phyloP scores from a whole-genome alignment of 2,329 filamentous ascomycete genomes.

The Hypoxylon sp. region DNA sequence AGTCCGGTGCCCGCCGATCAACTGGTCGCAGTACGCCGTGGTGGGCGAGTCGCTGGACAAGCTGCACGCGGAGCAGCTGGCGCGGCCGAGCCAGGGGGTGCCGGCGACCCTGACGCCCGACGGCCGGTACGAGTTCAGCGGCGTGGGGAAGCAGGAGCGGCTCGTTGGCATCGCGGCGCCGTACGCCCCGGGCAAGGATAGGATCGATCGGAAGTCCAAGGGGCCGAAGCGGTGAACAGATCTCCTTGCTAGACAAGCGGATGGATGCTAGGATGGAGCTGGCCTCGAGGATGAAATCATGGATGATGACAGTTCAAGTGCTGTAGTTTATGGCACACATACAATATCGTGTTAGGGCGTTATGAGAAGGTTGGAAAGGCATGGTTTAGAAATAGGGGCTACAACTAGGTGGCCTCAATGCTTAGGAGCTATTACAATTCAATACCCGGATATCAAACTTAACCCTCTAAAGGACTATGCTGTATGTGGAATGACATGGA shows the following conservation, averaged over 20 bases:
- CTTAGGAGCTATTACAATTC: background rate
- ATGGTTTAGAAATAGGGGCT: background rate
- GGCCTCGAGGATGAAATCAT: slow-evolving; percentile 20
- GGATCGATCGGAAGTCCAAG: slow-evolving; percentile 56
- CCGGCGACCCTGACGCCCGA: slow-evolving; percentile 63
- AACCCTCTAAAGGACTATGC: background rate
- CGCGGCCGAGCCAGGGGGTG: slow-evolving; percentile 71
- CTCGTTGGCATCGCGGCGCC: slow-evolving; percentile 70
- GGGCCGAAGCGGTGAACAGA: slow-evolving; percentile 50
- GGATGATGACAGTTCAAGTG: slow-evolving; percentile 19
- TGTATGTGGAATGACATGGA: background rate
- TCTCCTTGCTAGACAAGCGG: background rate
- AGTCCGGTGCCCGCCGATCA: slow-evolving; percentile 88
- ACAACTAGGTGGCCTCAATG: background rate
- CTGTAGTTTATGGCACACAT: slow-evolving; percentile 9
- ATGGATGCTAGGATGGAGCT: background rate
- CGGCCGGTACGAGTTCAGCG: slow-evolving; percentile 68
- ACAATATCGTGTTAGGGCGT: background rate
- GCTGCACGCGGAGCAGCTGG: slow-evolving; percentile 84
- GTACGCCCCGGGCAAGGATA: slow-evolving; percentile 69
- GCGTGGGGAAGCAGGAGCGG: slow-evolving; percentile 60
- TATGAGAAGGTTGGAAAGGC: background rate
- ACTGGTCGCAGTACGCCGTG: slow-evolving; percentile 96
- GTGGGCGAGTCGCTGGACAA: slow-evolving; percentile 87
- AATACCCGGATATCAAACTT: slow-evolving; percentile 2